Conservation (phyloP, 345 rosid genomes). For the Aurinia saxatilis region DNA sequence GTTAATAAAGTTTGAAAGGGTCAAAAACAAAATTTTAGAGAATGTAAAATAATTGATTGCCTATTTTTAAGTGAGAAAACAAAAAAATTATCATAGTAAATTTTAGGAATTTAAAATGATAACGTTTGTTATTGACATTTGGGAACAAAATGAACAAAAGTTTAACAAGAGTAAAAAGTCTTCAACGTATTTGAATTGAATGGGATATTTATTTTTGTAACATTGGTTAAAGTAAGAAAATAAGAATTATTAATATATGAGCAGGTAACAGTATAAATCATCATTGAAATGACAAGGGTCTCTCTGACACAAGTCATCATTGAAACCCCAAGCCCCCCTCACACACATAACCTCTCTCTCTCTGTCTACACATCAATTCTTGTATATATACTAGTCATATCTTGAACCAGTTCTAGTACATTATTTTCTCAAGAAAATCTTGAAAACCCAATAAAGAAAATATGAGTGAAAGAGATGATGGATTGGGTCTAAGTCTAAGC, state of each 20-base stretch:
- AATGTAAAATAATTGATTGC: too few relatives aligned
- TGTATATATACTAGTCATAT: conserved; percentile 31
- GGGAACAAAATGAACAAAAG: background rate
- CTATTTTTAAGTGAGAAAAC: background rate
- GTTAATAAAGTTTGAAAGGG: background rate
- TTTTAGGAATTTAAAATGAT: background rate
- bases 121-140: conserved; percentile 22
- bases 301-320: conserved; percentile 57
- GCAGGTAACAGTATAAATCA: conserved; percentile 29
- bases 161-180: background rate
- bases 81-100: background rate
- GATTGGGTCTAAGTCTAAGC: conserved; percentile 34
- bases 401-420: conserved; percentile 26
- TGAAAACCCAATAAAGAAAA: conserved; percentile 11
- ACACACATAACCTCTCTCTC: conserved; percentile 12
- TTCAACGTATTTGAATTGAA: conserved; percentile 14
- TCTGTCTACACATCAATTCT: conserved; percentile 7
- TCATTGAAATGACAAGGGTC: conserved; percentile 41
- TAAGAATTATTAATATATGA: background rate
- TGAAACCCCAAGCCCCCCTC: conserved; percentile 27
- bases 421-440: conserved; percentile 19
- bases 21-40: too few relatives aligned
- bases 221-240: background rate
- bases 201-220: background rate
- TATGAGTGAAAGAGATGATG: conserved; percentile 59